These are phyloP conservation scores for Harrya chromipes DNA, from an alignment of 768 basidiomycete species.

Conservation along the genomic window DNA sequence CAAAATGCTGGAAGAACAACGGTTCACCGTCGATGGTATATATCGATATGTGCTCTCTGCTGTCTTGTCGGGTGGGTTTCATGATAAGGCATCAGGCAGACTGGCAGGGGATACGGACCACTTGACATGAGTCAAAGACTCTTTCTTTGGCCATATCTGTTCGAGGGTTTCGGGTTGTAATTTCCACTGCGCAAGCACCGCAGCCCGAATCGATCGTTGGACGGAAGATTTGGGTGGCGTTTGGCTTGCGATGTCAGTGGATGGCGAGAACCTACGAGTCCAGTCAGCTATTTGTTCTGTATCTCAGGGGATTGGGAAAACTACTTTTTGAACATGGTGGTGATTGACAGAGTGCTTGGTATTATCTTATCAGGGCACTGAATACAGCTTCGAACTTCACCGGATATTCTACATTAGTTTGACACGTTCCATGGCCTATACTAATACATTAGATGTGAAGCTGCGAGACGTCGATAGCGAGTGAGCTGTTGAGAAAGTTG, in stretches of 20 bases:
- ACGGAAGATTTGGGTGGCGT: slow-evolving; percentile 92
- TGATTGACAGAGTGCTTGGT: slow-evolving; percentile 9
- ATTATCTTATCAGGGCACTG: slow-evolving; percentile 14
- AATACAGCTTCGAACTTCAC: slow-evolving; percentile 10
- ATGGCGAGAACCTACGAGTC: slow-evolving; percentile 56
- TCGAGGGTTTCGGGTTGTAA: slow-evolving; percentile 80
- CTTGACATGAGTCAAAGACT: slow-evolving; percentile 87
- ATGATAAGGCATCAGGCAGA: slow-evolving; percentile 8
- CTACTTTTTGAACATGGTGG: slow-evolving; percentile 77
- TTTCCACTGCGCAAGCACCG: slow-evolving; percentile 80
- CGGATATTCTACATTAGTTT: slow-evolving; percentile 27
- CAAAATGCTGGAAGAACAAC: slow-evolving; percentile 93
- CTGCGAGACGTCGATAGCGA: slow-evolving; percentile 33
- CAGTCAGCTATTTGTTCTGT: slow-evolving; percentile 7
- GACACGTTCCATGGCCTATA: slow-evolving; percentile 30
- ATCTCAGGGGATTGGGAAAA: slow-evolving; percentile 3
- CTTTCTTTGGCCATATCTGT: slow-evolving; percentile 98
- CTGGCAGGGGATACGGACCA: slow-evolving; percentile 46
- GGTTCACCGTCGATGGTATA: slow-evolving; percentile 87
- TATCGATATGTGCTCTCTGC: slow-evolving; percentile 94
- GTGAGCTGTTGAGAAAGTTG: slow-evolving; percentile 19
- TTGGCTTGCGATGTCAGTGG: slow-evolving; percentile 83
- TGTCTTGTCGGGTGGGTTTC: slow-evolving; percentile 37
- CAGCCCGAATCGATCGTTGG: slow-evolving; percentile 82
- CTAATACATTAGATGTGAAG: slow-evolving; percentile 38